phyloP scores from a whole-genome alignment of 1,139 yeast species.

The Kodamaea fungicola region DNA sequence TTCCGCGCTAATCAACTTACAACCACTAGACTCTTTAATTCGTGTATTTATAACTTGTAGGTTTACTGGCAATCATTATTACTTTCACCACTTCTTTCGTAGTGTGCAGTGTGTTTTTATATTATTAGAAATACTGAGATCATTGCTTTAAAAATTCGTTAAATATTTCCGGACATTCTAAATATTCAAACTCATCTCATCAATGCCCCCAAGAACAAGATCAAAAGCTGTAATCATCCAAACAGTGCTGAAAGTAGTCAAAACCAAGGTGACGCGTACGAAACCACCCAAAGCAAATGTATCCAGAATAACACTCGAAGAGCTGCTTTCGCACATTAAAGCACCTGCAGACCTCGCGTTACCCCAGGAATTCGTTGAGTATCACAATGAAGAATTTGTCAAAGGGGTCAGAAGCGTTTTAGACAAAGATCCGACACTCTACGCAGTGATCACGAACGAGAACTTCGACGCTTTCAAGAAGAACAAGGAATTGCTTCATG shows the following conservation, averaged over 20 bases:
- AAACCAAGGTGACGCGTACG: conserved; percentile 1
- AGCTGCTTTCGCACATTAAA: conserved; percentile 21
- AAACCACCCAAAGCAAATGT: conserved; percentile 4
- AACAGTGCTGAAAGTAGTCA: not conserved
- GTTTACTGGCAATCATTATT: too few relatives aligned
- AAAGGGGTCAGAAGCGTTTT: conserved; percentile 41
- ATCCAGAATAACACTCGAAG: conserved; percentile 21
- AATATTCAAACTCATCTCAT: not conserved
- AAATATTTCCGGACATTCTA: too few relatives aligned
- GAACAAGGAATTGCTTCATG: conserved; percentile 16
- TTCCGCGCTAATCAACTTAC: too few relatives aligned
- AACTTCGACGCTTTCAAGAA: conserved; percentile 29
- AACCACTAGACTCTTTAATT: too few relatives aligned
- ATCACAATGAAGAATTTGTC: conserved; percentile 44
- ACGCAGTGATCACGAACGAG: conserved; percentile 27
- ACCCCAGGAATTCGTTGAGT: conserved; percentile 37
- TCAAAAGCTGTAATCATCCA: not conserved
- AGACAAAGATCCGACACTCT: conserved; percentile 40
- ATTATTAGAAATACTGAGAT: too few relatives aligned
- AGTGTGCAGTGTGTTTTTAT: too few relatives aligned
- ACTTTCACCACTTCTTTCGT: too few relatives aligned
- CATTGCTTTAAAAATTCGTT: too few relatives aligned
- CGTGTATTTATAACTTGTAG: too few relatives aligned
- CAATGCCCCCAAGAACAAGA: conserved; percentile 3
- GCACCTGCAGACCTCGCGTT: conserved; percentile 27